Evolutionary conservation across 805 yeast species (phyloP).

Genomic region (Myxozyma neglecta): DNA sequence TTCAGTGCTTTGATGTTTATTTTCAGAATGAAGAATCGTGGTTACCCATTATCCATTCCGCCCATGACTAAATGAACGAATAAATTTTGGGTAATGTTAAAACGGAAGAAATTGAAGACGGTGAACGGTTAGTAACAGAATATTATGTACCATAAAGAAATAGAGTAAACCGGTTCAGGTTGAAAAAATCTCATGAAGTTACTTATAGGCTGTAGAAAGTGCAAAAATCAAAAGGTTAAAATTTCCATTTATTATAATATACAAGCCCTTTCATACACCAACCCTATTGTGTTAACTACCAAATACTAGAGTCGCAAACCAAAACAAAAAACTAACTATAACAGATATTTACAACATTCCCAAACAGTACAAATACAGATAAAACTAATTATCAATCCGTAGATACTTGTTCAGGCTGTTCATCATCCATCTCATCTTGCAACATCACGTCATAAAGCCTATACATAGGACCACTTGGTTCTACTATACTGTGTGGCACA

Average conservation of each 20-base stretch:
- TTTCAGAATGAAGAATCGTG: slow-evolving; percentile 67
- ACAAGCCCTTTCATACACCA: neutral
- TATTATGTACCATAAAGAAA: neutral
- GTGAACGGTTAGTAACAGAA: neutral
- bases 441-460: slow-evolving; percentile 40
- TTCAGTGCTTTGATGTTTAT: slow-evolving; percentile 65
- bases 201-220: too few species aligned
- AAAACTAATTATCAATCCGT: neutral
- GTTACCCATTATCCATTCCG: slow-evolving; percentile 70
- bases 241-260: neutral
- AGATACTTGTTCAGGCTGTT: neutral
- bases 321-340: neutral
- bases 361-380: neutral
- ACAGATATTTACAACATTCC: neutral
- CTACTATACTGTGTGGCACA: slow-evolving; percentile 42
- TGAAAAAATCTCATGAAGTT: too few species aligned
- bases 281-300: neutral
- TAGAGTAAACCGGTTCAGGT: neutral
- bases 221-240: too few species aligned
- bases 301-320: neutral
- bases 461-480: slow-evolving; percentile 41
- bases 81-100: too few species aligned
- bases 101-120: neutral
- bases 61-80: slow-evolving; percentile 22
- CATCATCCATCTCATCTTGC: slow-evolving; percentile 40